phyloP scores from a whole-genome alignment of 495 filamentous ascomycete species.

The Lasiosphaeriaceae sp. region DNA sequence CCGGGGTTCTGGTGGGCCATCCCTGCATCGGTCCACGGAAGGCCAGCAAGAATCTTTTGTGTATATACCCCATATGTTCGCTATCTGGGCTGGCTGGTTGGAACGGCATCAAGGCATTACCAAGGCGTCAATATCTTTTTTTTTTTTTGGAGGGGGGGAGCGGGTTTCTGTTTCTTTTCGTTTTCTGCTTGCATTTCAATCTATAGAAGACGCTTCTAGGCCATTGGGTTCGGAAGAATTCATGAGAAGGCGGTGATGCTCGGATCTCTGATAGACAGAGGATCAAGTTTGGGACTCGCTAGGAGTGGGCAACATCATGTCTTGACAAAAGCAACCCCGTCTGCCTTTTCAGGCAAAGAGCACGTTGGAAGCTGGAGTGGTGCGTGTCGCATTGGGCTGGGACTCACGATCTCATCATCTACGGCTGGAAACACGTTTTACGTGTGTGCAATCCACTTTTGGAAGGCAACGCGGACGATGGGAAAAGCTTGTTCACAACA shows the following conservation, averaged over 20 bases:
- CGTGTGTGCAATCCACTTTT: too few species aligned
- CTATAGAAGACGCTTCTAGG: not conserved
- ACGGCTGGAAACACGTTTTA: too few species aligned
- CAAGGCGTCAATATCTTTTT: not conserved
- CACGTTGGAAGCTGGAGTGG: too few species aligned
- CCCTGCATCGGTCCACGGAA: not conserved
- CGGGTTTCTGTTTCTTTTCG: not conserved
- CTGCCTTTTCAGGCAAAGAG: too few species aligned
- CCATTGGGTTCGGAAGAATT: not conserved
- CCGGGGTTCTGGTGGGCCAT: not conserved
- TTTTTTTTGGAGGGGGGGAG: too few species aligned
- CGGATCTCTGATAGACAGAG: not conserved
- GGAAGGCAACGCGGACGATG: too few species aligned
- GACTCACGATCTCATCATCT: too few species aligned
- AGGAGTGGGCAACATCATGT: too few species aligned
- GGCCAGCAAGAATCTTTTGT: not conserved
- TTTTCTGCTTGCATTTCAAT: not conserved
- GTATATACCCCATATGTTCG: not conserved
- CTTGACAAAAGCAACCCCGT: too few species aligned
- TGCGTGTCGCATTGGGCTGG: too few species aligned
- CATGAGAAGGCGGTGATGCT: not conserved
- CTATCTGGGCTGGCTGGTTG: not conserved
- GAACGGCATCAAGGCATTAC: not conserved
- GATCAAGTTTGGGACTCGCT: not conserved
- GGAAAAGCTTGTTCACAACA: too few species aligned